These are phyloP conservation scores for Allium cepa DNA, from an alignment of 106 monocot genomes.

Conservation along the genomic window DNA sequence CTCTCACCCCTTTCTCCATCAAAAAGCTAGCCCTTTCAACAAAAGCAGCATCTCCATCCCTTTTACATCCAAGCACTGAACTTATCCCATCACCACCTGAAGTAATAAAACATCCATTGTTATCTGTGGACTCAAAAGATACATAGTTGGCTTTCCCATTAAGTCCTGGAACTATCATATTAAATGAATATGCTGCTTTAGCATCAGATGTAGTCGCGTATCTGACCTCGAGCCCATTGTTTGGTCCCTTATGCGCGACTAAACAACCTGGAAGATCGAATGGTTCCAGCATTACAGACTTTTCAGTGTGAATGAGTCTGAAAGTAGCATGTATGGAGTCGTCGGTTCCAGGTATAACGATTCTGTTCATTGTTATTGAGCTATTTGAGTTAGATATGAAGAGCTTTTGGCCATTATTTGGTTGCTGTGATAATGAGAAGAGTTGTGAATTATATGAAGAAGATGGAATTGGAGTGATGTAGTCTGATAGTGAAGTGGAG, in stretches of 20 bases:
- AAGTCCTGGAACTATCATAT: slow-evolving; percentile 31
- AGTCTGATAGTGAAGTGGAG: slow-evolving; percentile 43
- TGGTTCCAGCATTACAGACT: slow-evolving; percentile 50
- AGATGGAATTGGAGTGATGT: slow-evolving; percentile 55
- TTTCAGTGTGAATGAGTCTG: slow-evolving; percentile 15
- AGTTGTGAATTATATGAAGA: slow-evolving; percentile 46
- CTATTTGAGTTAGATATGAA: slow-evolving; percentile 49
- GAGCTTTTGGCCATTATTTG: slow-evolving; percentile 14
- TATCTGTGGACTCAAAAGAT: slow-evolving; percentile 42
- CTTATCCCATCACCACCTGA: slow-evolving; percentile 4
- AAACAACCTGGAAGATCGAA: slow-evolving; percentile 68
- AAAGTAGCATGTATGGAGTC: slow-evolving; percentile 63
- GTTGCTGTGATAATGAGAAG: slow-evolving; percentile 41
- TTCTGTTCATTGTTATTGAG: slow-evolving; percentile 44
- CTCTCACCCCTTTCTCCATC: slow-evolving; percentile 24
- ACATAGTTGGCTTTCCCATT: slow-evolving; percentile 34
- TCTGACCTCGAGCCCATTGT: slow-evolving; percentile 19
- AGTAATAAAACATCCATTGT: slow-evolving; percentile 41
- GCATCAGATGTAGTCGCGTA: slow-evolving; percentile 10
- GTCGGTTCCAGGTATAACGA: slow-evolving; percentile 49
- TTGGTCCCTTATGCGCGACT: slow-evolving; percentile 33
- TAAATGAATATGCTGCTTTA: slow-evolving; percentile 9
- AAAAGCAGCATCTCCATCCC: slow-evolving; percentile 19
- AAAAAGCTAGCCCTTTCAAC: slow-evolving; percentile 42
- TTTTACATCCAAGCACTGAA: slow-evolving; percentile 31